Percentiles rank a stretch among this genome's conserved stretches.
Evolutionary conservation across 768 basidiomycete genomes (phyloP).

Genomic region (Lactarius sp.): DNA sequence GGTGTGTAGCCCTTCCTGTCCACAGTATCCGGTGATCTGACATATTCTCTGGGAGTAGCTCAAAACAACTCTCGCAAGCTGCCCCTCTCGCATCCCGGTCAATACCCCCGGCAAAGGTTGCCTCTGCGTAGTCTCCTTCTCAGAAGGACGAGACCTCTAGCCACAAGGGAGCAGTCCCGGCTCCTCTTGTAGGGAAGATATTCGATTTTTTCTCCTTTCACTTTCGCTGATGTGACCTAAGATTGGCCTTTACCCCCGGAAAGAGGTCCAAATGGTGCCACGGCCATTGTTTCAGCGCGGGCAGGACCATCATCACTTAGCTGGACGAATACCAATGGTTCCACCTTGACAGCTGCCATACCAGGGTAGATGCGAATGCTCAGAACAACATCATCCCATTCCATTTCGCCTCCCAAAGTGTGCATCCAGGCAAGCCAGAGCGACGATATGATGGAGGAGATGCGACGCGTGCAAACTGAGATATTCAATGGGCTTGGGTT

Average conservation of each 20-base stretch:
- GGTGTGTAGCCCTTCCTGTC: slow-evolving; percentile 48
- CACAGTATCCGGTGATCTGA: slow-evolving; percentile 29
- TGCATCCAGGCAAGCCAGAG: slow-evolving; percentile 64
- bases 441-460: slow-evolving; percentile 72
- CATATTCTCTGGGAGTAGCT: slow-evolving; percentile 43
- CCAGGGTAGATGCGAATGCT: too few relatives aligned
- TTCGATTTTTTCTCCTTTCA: slow-evolving; percentile 21
- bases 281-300: slow-evolving; percentile 43
- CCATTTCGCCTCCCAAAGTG: too few relatives aligned
- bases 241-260: slow-evolving; percentile 70
- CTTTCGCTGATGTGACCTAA: slow-evolving; percentile 30
- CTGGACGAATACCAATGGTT: slow-evolving; percentile 43
- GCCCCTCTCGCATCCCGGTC: slow-evolving; percentile 40
- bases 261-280: slow-evolving; percentile 39
- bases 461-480: slow-evolving; percentile 67
- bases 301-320: slow-evolving; percentile 39
- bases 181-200: slow-evolving; percentile 84
- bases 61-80: slow-evolving; percentile 71
- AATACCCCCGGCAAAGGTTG: slow-evolving; percentile 62
- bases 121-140: slow-evolving; percentile 50
- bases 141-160: slow-evolving; percentile 70
- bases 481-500: slow-evolving; percentile 74
- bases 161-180: slow-evolving; percentile 72
- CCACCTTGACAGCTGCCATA: too few relatives aligned
- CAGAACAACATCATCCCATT: too few relatives aligned